These are phyloP conservation scores for Rhododendron mucronatum DNA, from an alignment of 148 eudicot genomes.

Conservation along the genomic window DNA sequence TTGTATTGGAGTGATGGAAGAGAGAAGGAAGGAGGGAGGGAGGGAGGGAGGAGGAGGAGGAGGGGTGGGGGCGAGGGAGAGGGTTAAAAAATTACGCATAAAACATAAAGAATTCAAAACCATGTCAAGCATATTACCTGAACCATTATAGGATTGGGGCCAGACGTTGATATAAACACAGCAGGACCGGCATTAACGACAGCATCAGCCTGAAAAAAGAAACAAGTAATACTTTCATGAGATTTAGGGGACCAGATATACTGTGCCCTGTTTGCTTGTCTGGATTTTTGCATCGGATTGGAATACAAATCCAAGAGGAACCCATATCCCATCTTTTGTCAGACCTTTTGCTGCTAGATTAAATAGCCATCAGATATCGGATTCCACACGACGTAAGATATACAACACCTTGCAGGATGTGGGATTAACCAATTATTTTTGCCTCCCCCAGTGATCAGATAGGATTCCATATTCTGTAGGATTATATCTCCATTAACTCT, in stretches of 20 bases:
- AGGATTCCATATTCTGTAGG: neutral
- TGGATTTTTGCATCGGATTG: neutral
- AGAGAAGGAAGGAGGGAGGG: neutral
- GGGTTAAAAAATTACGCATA: neutral
- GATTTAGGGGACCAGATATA: neutral
- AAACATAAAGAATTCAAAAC: neutral
- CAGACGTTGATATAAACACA: conserved; percentile 41
- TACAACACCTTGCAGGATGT: neutral
- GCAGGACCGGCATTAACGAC: conserved; percentile 55
- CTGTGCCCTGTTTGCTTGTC: neutral
- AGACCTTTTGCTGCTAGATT: neutral
- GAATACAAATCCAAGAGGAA: neutral
- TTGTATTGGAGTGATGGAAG: neutral
- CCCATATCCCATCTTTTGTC: neutral
- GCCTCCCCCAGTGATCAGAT: neutral
- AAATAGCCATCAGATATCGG: neutral
- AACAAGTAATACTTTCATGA: neutral
- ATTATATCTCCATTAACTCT: neutral
- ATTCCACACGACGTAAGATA: neutral
- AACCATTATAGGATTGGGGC: conserved; percentile 57
- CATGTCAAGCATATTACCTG: conserved; percentile 29
- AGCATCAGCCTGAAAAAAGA: conserved; percentile 36
- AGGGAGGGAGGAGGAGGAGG: too few relatives aligned
- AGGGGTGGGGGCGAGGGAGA: neutral
- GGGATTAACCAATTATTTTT: neutral